Base-by-base conservation (phyloP, 306 rosid species). In the Quercus engelmannii region DNA sequence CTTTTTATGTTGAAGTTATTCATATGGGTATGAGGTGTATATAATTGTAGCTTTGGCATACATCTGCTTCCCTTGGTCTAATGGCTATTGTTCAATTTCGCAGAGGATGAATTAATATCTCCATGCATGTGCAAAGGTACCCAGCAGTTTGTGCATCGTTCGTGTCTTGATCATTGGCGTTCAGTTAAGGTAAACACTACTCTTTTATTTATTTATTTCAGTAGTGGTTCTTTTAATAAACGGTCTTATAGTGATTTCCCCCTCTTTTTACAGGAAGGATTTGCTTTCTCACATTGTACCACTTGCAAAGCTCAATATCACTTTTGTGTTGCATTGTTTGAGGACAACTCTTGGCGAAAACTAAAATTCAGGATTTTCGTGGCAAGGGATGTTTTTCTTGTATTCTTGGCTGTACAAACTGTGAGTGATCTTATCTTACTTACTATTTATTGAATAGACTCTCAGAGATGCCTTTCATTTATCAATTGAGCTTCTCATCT, bases 91-190 rank as follows among this genome's bases (percentile, higher is more conserved):
- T 86, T 78, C 63, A 71, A 73, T 83, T 88, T 76, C 77, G 41
- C 76, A 96, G 99, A 85, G 71, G 98, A 96, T 80, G 98, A 88
- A 52, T 80, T 96, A 91, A 96, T 96, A 79, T 96, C 99, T 20
- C 99, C 99, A 11, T 96, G 99, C 92, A 89, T 90, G 96, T 96
- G 99, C 92, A 96, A 96, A 87, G 99, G 99, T 79, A 96, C 99
- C 54, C 99, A 96, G 84, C 99, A 96, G 83, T 96, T 96, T 89
- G 99, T 96, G 77, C 99, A 96, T 80, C 97, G 96, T 54, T 88
- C 92, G 21, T 96, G 99, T 78, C 99, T 96, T 81, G 99, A 96
- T 84, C 99, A 96, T 85, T 96, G 99, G 99, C 99, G 99, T 82
- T 96, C 99, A 6, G 91, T 96, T 54, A 96, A 93, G 91, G 99